These are phyloP conservation scores for Penicillium sp. DNA, from an alignment of 2,329 filamentous ascomycete genomes.

Conservation along the genomic window DNA sequence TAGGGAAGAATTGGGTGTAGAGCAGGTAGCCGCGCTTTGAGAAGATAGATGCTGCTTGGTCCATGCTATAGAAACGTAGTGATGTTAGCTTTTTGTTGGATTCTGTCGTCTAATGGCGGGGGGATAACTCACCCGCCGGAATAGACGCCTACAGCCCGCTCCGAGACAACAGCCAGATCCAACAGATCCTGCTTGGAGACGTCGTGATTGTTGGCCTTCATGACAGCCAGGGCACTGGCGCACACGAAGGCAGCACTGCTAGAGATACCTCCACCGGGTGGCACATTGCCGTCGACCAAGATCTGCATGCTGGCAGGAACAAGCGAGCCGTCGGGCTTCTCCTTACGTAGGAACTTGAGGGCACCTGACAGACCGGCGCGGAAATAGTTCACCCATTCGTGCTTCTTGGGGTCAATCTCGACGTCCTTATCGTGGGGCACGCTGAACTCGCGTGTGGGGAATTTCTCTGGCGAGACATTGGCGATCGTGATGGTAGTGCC, in stretches of 20 bases:
- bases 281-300: conserved; percentile 86
- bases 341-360: conserved; percentile 68
- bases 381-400: conserved; percentile 99
- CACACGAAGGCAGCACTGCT: conserved; percentile 94
- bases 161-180: conserved; percentile 90
- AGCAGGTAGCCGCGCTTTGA: conserved; percentile 81
- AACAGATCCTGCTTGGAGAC: conserved; percentile 91
- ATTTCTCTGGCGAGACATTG: conserved; percentile 75
- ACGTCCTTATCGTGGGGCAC: conserved; percentile 63
- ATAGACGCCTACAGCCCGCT: conserved; percentile 92
- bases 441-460: conserved; percentile 71
- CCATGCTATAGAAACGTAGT: conserved; percentile 63
- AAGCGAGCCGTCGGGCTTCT: conserved; percentile 63
- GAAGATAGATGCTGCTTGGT: conserved; percentile 94
- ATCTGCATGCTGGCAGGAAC: conserved; percentile 78
- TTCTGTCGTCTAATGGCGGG: not conserved
- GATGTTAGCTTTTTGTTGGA: not conserved
- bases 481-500: conserved; percentile 71
- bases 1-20: conserved; percentile 84
- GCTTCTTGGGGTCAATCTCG: conserved; percentile 79
- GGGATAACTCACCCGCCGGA: conserved; percentile 71
- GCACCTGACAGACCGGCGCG: conserved; percentile 85
- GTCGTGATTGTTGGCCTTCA: conserved; percentile 78
- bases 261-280: conserved; percentile 85
- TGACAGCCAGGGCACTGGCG: conserved; percentile 81